A percentile compares a stretch with the other conserved stretches of the same genome.
Conservation (phyloP, 2,329 filamentous ascomycete species). For the Septoria petroselini region DNA sequence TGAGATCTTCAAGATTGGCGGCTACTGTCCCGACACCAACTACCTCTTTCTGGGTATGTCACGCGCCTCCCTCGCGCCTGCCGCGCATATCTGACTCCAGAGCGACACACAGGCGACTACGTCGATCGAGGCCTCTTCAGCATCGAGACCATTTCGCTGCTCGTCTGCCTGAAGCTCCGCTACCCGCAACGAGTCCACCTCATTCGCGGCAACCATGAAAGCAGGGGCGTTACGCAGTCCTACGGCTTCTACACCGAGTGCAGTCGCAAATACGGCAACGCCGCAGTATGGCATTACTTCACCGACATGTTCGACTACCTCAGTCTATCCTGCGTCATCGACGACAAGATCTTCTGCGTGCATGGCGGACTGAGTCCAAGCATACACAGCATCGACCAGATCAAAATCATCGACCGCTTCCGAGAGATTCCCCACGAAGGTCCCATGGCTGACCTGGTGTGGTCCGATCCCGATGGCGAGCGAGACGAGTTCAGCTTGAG, state of each 20-base stretch:
- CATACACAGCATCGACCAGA: constrained; percentile 98
- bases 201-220: constrained; percentile 97
- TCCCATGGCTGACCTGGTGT: constrained; percentile 98
- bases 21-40: constrained; percentile 95
- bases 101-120: constrained; percentile 60
- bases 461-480: constrained; percentile 97
- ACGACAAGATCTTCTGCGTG: constrained; percentile 98
- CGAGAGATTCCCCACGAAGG: constrained; percentile 98
- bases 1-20: constrained; percentile 98
- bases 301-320: constrained; percentile 99
- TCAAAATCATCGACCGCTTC: constrained; percentile 99
- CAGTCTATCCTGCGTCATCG: constrained; percentile 94
- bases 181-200: constrained; percentile 94
- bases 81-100: no score
- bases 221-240: constrained; percentile 93
- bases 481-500: constrained; percentile 94
- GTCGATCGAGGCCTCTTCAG: constrained; percentile 92
- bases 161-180: constrained; percentile 94
- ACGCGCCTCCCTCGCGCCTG: constrained; percentile 18
- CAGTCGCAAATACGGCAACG: constrained; percentile 95
- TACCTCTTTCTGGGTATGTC: constrained; percentile 86
- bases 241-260: constrained; percentile 99
- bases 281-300: constrained; percentile 99
- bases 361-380: constrained; percentile 72
- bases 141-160: constrained; percentile 96